Conservation (phyloP, 2,329 filamentous ascomycete species). For the Neonectria magnoliae region DNA sequence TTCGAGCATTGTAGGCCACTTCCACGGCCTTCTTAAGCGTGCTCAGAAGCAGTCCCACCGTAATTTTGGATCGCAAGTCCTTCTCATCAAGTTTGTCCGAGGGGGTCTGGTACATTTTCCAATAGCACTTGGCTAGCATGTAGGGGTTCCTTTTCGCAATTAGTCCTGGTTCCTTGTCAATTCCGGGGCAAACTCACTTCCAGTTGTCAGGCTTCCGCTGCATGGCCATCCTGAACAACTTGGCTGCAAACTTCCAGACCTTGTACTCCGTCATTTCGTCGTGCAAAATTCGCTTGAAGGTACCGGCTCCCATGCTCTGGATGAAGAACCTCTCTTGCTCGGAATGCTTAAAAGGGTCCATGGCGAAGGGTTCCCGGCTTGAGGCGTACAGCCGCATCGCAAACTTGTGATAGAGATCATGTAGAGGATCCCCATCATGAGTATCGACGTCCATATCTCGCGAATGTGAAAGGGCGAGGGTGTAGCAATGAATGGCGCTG, state of each 20-base stretch:
- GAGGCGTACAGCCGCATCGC: constrained; percentile 71
- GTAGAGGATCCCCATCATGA: constrained; percentile 62
- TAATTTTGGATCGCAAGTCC: constrained; percentile 49
- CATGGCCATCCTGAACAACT: constrained; percentile 66
- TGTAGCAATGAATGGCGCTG: constrained; percentile 84
- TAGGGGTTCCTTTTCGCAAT: constrained; percentile 60
- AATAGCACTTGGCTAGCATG: constrained; percentile 70
- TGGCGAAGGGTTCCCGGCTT: constrained; percentile 69
- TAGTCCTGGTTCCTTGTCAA: constrained; percentile 28
- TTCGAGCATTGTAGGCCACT: constrained; percentile 61
- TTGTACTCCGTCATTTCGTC: constrained; percentile 68
- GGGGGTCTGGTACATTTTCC: constrained; percentile 70
- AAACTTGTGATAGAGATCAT: constrained; percentile 69
- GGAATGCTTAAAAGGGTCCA: constrained; percentile 68
- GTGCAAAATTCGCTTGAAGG: constrained; percentile 63
- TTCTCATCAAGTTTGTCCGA: constrained; percentile 55
- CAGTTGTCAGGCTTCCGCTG: constrained; percentile 64
- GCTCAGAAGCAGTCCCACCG: constrained; percentile 54
- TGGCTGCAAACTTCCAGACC: constrained; percentile 69
- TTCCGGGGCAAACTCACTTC: constrained; percentile 55
- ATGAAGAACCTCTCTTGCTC: constrained; percentile 69
- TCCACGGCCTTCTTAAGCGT: constrained; percentile 62
- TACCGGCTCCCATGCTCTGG: constrained; percentile 58
- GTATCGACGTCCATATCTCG: constrained; percentile 55
- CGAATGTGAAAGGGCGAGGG: constrained; percentile 67